Evolutionary conservation across 345 rosid species (phyloP), one percentile per base, ranked within the genome.

Genomic region (Sisymbrium irio): DNA sequence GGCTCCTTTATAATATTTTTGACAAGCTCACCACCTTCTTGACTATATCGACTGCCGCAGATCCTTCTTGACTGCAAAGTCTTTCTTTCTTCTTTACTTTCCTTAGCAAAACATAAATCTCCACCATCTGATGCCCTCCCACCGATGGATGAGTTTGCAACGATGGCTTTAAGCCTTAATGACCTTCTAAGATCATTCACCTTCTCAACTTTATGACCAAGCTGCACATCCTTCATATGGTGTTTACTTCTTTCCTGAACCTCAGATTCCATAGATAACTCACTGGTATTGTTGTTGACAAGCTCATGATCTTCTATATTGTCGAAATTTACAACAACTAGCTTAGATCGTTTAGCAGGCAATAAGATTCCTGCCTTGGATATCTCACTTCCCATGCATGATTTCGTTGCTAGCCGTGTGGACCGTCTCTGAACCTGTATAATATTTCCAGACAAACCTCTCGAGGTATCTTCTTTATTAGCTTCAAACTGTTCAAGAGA

Each of bases 41-140:
- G 39, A 47, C n/a, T 32, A 6, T 37, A 17, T 8, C 39, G 19
- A 27, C 41, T 9, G 17, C 68, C 33, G 1, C 25, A 14, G 41
- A 61, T 61, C 60, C 12, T 71, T 27, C 49, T 27, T 37, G 51
- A 49, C 49, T 17, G 59, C 60, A 27, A 49, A 37, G 9, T 4
- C 51, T 49, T 71, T 22, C 28, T 49, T 15, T 47, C 51, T 49
- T 39, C 49, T 61, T 60, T 71, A 25, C n/a, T 37, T 25, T 36
- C 67, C 49, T 33, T 60, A 35, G 2, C 37, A 7, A 7, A 35
- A 32, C 35, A 32, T 6, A 32, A 32, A 8, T 32, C 35, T 32
- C 8, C 1, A 7, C 42, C 33, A 30, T 44, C 35, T 2, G 20
- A 30, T 57, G 33, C 5, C 42, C 15, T 8, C 42, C 15, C 55